phyloP scores from a whole-genome alignment of 2,329 filamentous ascomycete genomes.

The Scedosporium boydii region DNA sequence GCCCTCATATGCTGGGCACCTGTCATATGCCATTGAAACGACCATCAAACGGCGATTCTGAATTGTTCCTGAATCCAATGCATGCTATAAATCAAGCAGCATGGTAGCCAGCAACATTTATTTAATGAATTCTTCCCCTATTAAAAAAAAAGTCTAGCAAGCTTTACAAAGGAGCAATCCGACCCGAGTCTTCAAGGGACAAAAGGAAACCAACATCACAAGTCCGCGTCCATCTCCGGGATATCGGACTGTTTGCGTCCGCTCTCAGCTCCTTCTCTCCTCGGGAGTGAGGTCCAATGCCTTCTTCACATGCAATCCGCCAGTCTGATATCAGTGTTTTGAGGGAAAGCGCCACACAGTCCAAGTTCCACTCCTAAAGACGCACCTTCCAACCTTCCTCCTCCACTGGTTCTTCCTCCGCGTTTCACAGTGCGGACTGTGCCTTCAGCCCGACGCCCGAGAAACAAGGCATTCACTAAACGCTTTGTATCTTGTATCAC shows the following conservation, averaged over 20 bases:
- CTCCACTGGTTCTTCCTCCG: not conserved
- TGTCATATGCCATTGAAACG: constrained; percentile 6
- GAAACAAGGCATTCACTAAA: not conserved
- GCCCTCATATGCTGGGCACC: not conserved
- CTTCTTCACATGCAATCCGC: not conserved
- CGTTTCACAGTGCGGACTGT: not conserved
- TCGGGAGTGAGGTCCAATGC: not conserved
- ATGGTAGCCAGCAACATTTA: not conserved
- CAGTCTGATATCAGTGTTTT: not conserved
- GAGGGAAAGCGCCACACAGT: not conserved
- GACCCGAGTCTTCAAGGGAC: too few species aligned
- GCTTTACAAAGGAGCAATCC: not conserved
- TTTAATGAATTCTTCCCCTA: not conserved
- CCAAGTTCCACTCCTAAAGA: not conserved
- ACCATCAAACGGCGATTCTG: constrained; percentile 2
- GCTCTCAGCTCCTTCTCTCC: too few species aligned
- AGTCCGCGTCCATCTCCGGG: too few species aligned
- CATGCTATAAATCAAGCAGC: not conserved
- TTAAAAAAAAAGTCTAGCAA: not conserved
- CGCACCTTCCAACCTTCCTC: not conserved
- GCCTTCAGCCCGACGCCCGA: not conserved
- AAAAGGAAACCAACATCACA: too few species aligned
- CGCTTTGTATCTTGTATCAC: not conserved
- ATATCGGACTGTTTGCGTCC: too few species aligned
- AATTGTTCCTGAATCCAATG: not conserved